Evolutionary conservation across 257 asterid genomes (phyloP).

Genomic region (Scutellaria baicalensis): DNA sequence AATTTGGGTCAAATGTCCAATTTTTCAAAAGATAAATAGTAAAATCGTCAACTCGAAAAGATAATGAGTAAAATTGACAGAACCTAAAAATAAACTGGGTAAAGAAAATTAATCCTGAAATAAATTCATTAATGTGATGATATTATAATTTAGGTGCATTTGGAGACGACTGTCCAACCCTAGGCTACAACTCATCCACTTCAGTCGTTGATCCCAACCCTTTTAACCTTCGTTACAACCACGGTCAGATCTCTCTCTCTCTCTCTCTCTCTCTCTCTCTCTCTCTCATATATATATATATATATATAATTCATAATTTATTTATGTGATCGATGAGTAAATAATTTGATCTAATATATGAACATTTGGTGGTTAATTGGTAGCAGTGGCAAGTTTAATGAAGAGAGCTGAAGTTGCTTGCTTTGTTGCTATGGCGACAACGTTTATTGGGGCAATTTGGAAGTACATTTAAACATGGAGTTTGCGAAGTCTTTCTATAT

Average conservation of each 20-base stretch:
- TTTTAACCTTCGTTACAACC: conserved; percentile 9
- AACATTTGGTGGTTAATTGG: not conserved
- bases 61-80: too few species aligned
- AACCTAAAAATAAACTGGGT: too few species aligned
- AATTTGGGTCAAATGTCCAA: too few species aligned
- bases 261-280: too few species aligned
- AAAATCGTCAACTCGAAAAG: too few species aligned
- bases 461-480: not conserved
- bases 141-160: conserved; percentile 47
- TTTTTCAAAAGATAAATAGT: too few species aligned
- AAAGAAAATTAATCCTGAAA: too few species aligned
- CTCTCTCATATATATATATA: too few species aligned
- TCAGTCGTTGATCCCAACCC: conserved; percentile 24
- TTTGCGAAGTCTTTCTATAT: not conserved
- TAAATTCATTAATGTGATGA: not conserved
- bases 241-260: too few species aligned
- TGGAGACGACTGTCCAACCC: conserved; percentile 40
- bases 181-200: conserved; percentile 36
- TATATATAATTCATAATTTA: not conserved
- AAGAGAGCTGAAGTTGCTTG: conserved; percentile 19
- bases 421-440: conserved; percentile 21
- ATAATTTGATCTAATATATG: not conserved
- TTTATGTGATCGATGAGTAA: not conserved
- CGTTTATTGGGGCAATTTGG: conserved; percentile 23
- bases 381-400: conserved; percentile 21